Evolutionary conservation across 345 rosid species (phyloP).

Genomic region (Anastatica hierochuntica): DNA sequence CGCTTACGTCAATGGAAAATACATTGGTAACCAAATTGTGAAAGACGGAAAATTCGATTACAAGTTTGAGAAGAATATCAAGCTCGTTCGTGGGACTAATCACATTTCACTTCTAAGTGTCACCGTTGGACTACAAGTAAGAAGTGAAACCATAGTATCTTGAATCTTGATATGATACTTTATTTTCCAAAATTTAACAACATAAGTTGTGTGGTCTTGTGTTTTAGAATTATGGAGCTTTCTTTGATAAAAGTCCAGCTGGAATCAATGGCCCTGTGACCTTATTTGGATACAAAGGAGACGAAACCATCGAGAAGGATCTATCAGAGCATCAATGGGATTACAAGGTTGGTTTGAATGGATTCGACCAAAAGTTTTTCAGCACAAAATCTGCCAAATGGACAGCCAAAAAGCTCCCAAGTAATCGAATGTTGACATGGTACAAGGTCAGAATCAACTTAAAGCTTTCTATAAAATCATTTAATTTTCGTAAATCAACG

Average conservation of each 20-base stretch:
- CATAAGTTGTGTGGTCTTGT: not conserved
- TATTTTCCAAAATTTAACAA: not conserved
- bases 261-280: slow-evolving; percentile 29
- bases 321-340: slow-evolving; percentile 37
- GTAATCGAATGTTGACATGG: slow-evolving; percentile 37
- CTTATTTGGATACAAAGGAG: slow-evolving; percentile 26
- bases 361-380: slow-evolving; percentile 22
- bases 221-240: slow-evolving; percentile 26
- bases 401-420: slow-evolving; percentile 20
- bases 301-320: slow-evolving; percentile 17
- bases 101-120: slow-evolving; percentile 39
- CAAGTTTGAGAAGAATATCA: slow-evolving; percentile 22
- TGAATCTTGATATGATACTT: not conserved
- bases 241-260: slow-evolving; percentile 16
- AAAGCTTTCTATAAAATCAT: not conserved
- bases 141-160: not conserved
- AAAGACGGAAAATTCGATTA: slow-evolving; percentile 11
- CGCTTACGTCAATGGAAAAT: slow-evolving; percentile 44
- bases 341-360: slow-evolving; percentile 47
- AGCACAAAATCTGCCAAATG: slow-evolving; percentile 14
- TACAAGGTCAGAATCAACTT: slow-evolving; percentile 42
- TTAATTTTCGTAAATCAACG: not conserved
- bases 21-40: slow-evolving; percentile 29
- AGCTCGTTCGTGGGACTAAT: slow-evolving; percentile 22
- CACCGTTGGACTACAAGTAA: slow-evolving; percentile 45